Base-by-base conservation (phyloP, 2,329 filamentous ascomycete species). In the Teratosphaeria destructans region DNA sequence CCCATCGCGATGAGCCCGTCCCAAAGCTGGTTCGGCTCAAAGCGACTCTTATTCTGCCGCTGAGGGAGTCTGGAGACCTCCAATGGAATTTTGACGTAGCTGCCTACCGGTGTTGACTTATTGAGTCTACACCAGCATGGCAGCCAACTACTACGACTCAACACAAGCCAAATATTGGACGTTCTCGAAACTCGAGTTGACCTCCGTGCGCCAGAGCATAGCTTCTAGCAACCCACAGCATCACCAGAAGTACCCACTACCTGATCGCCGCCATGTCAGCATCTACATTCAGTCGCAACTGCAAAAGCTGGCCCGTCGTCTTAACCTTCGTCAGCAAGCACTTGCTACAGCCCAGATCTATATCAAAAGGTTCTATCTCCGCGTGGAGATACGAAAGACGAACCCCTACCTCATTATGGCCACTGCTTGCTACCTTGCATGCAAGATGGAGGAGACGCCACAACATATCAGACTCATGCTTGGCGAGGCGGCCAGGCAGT, bases 371-470 rank as follows among this genome's bases (percentile, higher is more conserved):
- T 97, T 96, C 79, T 97, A 96, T 74, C 85, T 85, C 54, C 90
- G 88, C 67, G 88, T 96, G 67, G 91, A 96, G 70, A 91, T 97
- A 64, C 87, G 93, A 60, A 85, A 87, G 63, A 96, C 92, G 55
- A 99, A 97, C 68, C 91, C 93, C 3, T 96, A 95, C 71, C 85
- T 97, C 39, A 85, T 97, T 60, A 82, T 96, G 64, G 87, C 91
- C n/a, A 97, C 94, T 1, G 89, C 93, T 5, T 82, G 97, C 62
- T 99, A 99, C 73, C 80, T 99, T 39, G 92, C 94, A 23, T 96
- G 91, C 78, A 99, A 99, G 76, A 96, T 95, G 85, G 94, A 99
- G 74, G 94, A 99, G 74, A 92, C 87, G 56, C 94, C 94, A 2
- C 93, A 97, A 73, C 94, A 99, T 73, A 97, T 99, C 68, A 85